These are phyloP conservation scores for Gomphus bonarii DNA, from an alignment of 1,284 basidiomycete genomes.

Conservation along the genomic window DNA sequence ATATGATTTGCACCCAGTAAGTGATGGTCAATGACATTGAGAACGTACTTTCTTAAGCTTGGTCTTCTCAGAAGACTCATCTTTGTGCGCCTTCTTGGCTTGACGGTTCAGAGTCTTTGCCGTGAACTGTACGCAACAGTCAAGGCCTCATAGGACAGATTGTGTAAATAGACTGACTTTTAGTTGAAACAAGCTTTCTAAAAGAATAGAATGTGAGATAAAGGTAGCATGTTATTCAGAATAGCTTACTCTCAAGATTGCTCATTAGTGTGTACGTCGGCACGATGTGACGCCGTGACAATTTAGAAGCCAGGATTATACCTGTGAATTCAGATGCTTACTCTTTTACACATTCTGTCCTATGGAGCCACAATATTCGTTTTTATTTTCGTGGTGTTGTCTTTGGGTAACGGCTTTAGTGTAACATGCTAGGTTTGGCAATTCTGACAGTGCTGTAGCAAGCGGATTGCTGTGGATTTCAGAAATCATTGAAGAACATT, in stretches of 20 bases:
- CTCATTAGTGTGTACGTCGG: constrained; percentile 44
- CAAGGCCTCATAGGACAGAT: neutral
- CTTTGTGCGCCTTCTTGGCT: constrained; percentile 93
- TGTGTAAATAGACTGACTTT: constrained; percentile 43
- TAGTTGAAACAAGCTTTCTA: constrained; percentile 93
- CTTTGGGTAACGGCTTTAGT: constrained; percentile 44
- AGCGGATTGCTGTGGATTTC: constrained; percentile 89
- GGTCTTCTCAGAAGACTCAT: constrained; percentile 78
- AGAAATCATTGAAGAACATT: constrained; percentile 90
- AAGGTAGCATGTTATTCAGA: neutral
- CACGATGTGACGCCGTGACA: neutral
- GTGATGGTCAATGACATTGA: neutral
- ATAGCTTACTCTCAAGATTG: constrained; percentile 76
- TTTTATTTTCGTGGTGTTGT: constrained; percentile 73
- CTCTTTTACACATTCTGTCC: constrained; percentile 42
- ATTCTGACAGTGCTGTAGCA: constrained; percentile 37
- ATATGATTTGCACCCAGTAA: neutral
- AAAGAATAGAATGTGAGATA: neutral
- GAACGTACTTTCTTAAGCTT: constrained; percentile 78
- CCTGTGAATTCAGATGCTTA: constrained; percentile 24
- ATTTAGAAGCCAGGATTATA: neutral
- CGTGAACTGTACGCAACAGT: constrained; percentile 60
- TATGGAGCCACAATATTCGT: constrained; percentile 60
- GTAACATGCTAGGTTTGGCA: neutral
- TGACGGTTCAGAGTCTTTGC: constrained; percentile 87